A percentile compares a stretch with the other conserved stretches of the same genome.
Conservation (phyloP, 2,329 filamentous ascomycete species). For the Fusarium globosum region DNA sequence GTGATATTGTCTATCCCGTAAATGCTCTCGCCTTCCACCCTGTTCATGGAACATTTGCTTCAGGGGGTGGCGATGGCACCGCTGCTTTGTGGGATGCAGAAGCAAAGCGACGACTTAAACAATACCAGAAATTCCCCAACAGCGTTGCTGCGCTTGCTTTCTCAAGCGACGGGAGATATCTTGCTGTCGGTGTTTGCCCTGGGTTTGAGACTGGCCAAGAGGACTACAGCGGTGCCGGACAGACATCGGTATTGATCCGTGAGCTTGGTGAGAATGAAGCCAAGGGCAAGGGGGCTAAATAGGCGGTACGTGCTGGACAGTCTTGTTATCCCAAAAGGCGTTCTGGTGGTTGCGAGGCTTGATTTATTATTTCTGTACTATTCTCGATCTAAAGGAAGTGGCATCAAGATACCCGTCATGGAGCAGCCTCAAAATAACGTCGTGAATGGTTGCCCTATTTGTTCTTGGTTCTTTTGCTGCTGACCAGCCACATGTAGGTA, state of each 20-base stretch:
- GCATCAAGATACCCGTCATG: conserved; percentile 50
- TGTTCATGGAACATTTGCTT: conserved; percentile 84
- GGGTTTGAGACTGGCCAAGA: conserved; percentile 90
- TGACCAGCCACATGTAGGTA: not conserved
- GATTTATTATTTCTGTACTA: conserved; percentile 40
- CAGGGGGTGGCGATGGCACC: conserved; percentile 88
- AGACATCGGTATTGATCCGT: conserved; percentile 81
- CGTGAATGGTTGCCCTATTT: not conserved
- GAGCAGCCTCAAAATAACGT: conserved; percentile 12
- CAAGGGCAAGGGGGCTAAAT: conserved; percentile 83
- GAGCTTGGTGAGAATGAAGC: conserved; percentile 90
- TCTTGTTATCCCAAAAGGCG: conserved; percentile 46
- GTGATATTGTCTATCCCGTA: conserved; percentile 89
- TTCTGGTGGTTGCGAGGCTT: conserved; percentile 45
- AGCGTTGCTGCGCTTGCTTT: conserved; percentile 84
- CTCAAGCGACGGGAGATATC: conserved; percentile 77
- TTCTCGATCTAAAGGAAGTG: conserved; percentile 36
- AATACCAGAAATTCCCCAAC: conserved; percentile 86
- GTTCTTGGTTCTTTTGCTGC: not conserved
- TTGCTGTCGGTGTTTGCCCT: conserved; percentile 85
- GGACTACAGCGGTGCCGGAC: conserved; percentile 77
- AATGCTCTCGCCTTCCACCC: conserved; percentile 92
- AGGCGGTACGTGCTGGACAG: conserved; percentile 33
- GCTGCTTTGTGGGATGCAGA: conserved; percentile 95
- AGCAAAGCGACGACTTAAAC: conserved; percentile 87